Evolutionary conservation across 169 alveolate species (phyloP), one percentile per base, ranked within the genome.

Genomic region (Besnoitia besnoiti): DNA sequence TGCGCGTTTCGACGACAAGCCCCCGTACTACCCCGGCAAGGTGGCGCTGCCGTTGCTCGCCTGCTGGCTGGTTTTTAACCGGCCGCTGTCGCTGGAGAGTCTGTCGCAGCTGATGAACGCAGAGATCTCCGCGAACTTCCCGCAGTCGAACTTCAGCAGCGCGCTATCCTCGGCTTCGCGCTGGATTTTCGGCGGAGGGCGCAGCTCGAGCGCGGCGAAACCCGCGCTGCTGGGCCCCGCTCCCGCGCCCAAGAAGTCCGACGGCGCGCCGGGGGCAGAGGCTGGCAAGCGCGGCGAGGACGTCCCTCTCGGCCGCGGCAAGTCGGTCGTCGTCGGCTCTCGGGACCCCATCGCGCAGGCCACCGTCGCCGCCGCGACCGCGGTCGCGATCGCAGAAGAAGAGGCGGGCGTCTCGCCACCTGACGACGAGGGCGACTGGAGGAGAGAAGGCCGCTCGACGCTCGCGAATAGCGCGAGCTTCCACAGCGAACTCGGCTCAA

Each of bases 1-100:
- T 37, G 98, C 98, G 30, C 89, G 98, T 44, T 97, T 97, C 91
- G 98, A 96, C 89, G 94, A 95, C 51, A 95, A 94, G 59, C 98
- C 98, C 40, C 98, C 99, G 12, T 97, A 97, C 91, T 97, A 97
- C 90, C 99, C 98, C 2, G 96, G 97, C 33, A 97, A 96, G 90
- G 97, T 97, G 85, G 98, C 98, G 33, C 90, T 96, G 91, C 98
- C 99, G 27, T 95, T 97, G 21, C 92, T 97, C 61, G 97, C 98
- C 5, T 87, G 95, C 88, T 96, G 98, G 97, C 95, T 96, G 61
- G 97, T 97, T 44, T 97, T 96, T 93, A 97, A 97, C 85, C 96
- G 95, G 92, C 98, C 98, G 21, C 96, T 97, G 37, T 97, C 99
- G 39, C 93, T 97, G 37, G 91, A 92, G 59, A 97, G 98, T 46